Conservation (phyloP, 371 early-diverging fungal species). For the Rhizomucor miehei region DNA sequence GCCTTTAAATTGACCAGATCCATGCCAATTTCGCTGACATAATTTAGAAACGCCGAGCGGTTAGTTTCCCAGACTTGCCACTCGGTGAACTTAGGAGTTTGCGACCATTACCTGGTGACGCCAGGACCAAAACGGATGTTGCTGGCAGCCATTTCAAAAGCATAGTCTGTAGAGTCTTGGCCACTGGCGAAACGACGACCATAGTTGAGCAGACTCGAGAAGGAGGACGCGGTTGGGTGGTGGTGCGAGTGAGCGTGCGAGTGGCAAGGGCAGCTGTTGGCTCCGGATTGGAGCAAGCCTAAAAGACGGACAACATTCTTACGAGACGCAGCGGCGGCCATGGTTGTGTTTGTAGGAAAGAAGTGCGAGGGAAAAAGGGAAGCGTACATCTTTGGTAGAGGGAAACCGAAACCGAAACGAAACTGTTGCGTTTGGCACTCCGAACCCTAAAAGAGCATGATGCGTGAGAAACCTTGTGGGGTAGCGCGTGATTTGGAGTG, state of each 20-base stretch:
- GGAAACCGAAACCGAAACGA: too few species aligned
- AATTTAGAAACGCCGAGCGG: not conserved
- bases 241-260: conserved; percentile 40
- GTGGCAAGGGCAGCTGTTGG: conserved; percentile 55
- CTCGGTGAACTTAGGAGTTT: too few species aligned
- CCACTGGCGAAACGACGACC: conserved; percentile 49
- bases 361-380: too few species aligned
- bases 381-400: not conserved
- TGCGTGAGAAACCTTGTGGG: too few species aligned
- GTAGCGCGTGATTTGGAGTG: too few species aligned
- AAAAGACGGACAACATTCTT: conserved; percentile 47
- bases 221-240: conserved; percentile 25
- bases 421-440: too few species aligned
- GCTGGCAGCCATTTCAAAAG: conserved; percentile 89
- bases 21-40: conserved; percentile 76
- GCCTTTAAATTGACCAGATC: conserved; percentile 79
- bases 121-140: conserved; percentile 87
- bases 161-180: conserved; percentile 64
- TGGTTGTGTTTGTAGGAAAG: conserved; percentile 6
- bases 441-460: too few species aligned
- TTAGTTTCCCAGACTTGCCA: not conserved
- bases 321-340: conserved; percentile 50
- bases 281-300: conserved; percentile 38
- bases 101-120: conserved; percentile 69
- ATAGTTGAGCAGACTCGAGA: conserved; percentile 39